Conservation (phyloP, 257 asterid species). For the Catharanthus roseus region DNA sequence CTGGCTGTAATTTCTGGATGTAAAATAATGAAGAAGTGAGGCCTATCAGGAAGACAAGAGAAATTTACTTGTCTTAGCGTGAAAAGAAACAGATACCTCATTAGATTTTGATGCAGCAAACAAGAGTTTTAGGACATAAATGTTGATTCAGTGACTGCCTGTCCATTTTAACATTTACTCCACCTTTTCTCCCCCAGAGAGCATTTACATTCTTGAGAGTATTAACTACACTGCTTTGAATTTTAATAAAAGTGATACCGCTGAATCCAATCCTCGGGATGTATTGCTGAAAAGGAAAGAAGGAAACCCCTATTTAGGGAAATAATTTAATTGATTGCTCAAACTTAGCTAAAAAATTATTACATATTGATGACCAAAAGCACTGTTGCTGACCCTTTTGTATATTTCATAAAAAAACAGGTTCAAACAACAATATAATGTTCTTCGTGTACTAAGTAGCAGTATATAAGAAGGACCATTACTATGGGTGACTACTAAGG, state of each 20-base stretch:
- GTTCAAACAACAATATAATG: background rate
- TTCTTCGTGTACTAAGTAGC: background rate
- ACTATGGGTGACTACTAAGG: background rate
- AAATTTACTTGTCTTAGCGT: background rate
- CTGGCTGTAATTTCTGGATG: background rate
- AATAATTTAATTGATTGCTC: too few relatives aligned
- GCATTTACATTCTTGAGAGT: background rate
- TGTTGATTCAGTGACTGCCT: too few relatives aligned
- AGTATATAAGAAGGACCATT: background rate
- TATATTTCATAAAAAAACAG: too few relatives aligned
- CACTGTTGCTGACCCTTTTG: too few relatives aligned
- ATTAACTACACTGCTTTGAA: background rate
- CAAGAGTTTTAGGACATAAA: too few relatives aligned
- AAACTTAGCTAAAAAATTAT: too few relatives aligned
- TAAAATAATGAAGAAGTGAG: background rate
- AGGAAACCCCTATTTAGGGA: too few relatives aligned
- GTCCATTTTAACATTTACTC: background rate
- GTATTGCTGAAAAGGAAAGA: too few relatives aligned
- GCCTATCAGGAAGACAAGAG: background rate
- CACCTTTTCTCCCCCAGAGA: background rate
- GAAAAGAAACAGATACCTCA: background rate
- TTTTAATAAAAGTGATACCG: background rate
- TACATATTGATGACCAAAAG: too few relatives aligned
- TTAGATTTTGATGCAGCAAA: background rate
- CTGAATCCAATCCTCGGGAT: too few relatives aligned